Evolutionary conservation across 441 rosid species (phyloP), one percentile per base, ranked within the genome.

Genomic region (Arabidopsis hybrid): DNA sequence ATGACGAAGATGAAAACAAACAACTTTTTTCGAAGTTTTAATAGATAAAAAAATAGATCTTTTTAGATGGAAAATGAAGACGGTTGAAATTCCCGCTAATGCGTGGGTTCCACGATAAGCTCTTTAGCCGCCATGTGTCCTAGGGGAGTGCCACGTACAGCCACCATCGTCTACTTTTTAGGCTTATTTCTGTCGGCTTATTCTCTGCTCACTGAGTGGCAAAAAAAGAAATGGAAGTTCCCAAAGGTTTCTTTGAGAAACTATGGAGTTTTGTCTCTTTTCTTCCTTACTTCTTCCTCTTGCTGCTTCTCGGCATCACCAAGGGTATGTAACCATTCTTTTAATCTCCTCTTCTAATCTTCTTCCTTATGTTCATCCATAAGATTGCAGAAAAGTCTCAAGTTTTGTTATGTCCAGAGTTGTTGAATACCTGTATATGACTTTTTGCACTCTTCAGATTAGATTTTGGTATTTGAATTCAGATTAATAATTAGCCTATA

Each of bases 221-320:
- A 49, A 21, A 31, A 31, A 29, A 8, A 16, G 2, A 12, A 10
- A 91, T 91, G 98, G 81, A 88, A 66, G 90, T 83, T 55, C 98
- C 91, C 1, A 85, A 69, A 2, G 91, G 95, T 57, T 84, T 88
- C 64, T 60, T 85, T 65, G 84, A 83, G 60, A 88, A 80, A 75
- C 82, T 91, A 8, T 86, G 95, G 97, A 90, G 88, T 72, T 85
- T 91, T 46, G 4, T 88, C 18, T 80, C 83, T 13, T 91, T 91
- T 69, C 78, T 93, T 76, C 95, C 97, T 38, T 85, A 83, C 86
- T 91, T 93, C 85, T 63, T 80, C 81, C 73, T 83, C 67, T 86
- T 91, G 60, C 74, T 86, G 39, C 63, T 83, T 69, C 89, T 94
- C 47, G 93, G 95, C 74, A 67, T 86, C 71, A 73, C 84, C 65